Conservation (phyloP, 2,329 filamentous ascomycete genomes). For the Neocucurbitaria cava region DNA sequence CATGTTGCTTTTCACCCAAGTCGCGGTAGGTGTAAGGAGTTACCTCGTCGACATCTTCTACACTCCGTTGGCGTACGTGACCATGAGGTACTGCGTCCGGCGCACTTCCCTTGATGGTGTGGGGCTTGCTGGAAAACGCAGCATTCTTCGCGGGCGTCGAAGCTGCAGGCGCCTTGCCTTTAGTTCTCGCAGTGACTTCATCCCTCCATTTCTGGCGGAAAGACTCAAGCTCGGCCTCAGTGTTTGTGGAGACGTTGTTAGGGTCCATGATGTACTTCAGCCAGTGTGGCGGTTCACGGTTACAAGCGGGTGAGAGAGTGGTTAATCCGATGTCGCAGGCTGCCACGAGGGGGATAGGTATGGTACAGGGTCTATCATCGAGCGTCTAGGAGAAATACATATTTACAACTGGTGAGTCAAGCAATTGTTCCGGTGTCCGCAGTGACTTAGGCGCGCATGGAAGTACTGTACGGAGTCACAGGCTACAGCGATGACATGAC, state of each 20-base stretch:
- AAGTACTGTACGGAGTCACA: conserved; percentile 7
- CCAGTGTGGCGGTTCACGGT: conserved; percentile 21
- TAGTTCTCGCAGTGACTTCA: conserved; percentile 69
- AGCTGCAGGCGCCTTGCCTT: conserved; percentile 32
- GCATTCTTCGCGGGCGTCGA: conserved; percentile 19
- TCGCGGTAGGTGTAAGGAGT: conserved; percentile 54
- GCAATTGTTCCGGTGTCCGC: conserved; percentile 6
- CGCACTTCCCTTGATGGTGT: conserved; percentile 31
- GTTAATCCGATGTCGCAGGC: conserved; percentile 39
- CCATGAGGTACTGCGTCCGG: conserved; percentile 27
- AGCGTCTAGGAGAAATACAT: conserved; percentile 30
- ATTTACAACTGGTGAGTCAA: conserved; percentile 19
- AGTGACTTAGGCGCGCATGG: conserved; percentile 7
- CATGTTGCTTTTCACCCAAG: conserved; percentile 55
- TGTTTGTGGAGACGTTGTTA: conserved; percentile 33
- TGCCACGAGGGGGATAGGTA: conserved; percentile 14
- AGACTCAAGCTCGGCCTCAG: conserved; percentile 75
- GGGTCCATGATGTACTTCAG: conserved; percentile 22
- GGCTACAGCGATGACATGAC: conserved; percentile 17
- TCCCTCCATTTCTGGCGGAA: conserved; percentile 88
- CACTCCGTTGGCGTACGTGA: conserved; percentile 34
- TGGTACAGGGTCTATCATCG: conserved; percentile 10
- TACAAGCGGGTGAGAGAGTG: conserved; percentile 20
- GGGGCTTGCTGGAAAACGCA: conserved; percentile 29
- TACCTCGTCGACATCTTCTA: conserved; percentile 50